Evolutionary conservation across 2,329 filamentous ascomycete species (phyloP).

Genomic region (Aspergillus fischeri): DNA sequence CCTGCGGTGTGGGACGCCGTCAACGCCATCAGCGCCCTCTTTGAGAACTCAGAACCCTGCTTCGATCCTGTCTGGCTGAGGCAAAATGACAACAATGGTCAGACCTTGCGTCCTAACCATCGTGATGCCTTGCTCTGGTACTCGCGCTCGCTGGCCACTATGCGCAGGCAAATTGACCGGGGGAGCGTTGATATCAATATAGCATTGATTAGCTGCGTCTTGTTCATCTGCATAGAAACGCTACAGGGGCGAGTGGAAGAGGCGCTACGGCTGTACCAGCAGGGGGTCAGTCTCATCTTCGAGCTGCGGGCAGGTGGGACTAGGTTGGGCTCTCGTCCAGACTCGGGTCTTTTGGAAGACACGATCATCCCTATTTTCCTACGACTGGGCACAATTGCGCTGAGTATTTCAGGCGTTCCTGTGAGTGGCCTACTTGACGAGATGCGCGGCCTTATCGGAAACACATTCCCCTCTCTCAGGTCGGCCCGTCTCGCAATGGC

Average conservation of each 20-base stretch:
- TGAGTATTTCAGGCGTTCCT: slow-evolving; percentile 10
- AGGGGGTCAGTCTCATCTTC: slow-evolving; percentile 25
- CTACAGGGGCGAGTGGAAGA: slow-evolving; percentile 23
- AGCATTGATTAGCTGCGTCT: slow-evolving; percentile 28
- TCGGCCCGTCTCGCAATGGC: slow-evolving; percentile 1
- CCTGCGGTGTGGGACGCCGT: slow-evolving; percentile 36
- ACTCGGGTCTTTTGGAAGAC: slow-evolving; percentile 17
- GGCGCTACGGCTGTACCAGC: slow-evolving; percentile 25
- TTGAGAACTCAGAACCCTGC: slow-evolving; percentile 23
- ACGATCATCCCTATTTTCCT: slow-evolving; percentile 28
- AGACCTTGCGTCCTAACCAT: slow-evolving; percentile 14
- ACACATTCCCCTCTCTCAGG: slow-evolving; percentile 18
- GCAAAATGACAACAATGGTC: background rate
- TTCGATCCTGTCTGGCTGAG: slow-evolving; percentile 5
- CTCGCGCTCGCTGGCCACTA: slow-evolving; percentile 25
- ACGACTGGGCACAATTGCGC: slow-evolving; percentile 22
- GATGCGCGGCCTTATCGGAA: background rate
- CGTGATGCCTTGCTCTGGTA: slow-evolving; percentile 29
- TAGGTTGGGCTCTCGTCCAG: background rate
- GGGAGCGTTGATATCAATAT: slow-evolving; percentile 23
- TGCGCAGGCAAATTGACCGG: slow-evolving; percentile 22
- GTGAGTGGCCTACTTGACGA: slow-evolving; percentile 7
- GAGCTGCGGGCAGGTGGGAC: slow-evolving; percentile 14
- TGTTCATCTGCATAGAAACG: slow-evolving; percentile 34
- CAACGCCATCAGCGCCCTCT: slow-evolving; percentile 32